Evolutionary conservation across 192 early-diverging fungal genomes (phyloP).

Genomic region (Lobulomyces angularis): DNA sequence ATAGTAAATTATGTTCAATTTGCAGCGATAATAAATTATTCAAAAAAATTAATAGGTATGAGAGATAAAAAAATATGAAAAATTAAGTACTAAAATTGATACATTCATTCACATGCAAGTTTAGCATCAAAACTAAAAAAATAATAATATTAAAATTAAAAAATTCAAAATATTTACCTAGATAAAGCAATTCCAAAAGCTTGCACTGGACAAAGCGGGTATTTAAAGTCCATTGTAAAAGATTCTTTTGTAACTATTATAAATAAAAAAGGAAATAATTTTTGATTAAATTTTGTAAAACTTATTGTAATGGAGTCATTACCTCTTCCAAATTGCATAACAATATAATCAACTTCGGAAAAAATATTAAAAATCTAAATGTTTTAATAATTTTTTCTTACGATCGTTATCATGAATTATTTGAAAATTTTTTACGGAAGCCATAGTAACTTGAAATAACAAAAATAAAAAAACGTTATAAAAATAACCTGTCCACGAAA

Average conservation of each 20-base stretch:
- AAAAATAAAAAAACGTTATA: no score
- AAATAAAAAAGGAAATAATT: no score
- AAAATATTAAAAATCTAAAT: background rate
- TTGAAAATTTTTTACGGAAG: slow-evolving; percentile 96
- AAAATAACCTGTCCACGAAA: no score
- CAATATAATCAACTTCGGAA: slow-evolving; percentile 71
- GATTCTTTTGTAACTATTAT: slow-evolving; percentile 39
- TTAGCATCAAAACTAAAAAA: slow-evolving; percentile 64
- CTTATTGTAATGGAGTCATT: slow-evolving; percentile 1
- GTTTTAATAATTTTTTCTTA: slow-evolving; percentile 20
- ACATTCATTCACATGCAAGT: slow-evolving; percentile 80
- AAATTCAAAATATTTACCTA: slow-evolving; percentile 18
- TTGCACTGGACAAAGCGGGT: slow-evolving; percentile 76
- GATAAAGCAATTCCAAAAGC: slow-evolving; percentile 84
- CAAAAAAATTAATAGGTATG: no score
- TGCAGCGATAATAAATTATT: no score
- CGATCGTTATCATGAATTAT: slow-evolving; percentile 83
- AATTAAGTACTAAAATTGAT: no score
- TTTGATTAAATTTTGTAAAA: no score
- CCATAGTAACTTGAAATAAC: slow-evolving; percentile 69
- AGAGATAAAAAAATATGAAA: no score
- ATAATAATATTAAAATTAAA: background rate
- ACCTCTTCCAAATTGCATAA: slow-evolving; percentile 85
- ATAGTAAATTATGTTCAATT: no score
- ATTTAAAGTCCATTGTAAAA: slow-evolving; percentile 85